Base-by-base conservation (phyloP, 2,329 filamentous ascomycete genomes). In the Neoascochyta sp. region DNA sequence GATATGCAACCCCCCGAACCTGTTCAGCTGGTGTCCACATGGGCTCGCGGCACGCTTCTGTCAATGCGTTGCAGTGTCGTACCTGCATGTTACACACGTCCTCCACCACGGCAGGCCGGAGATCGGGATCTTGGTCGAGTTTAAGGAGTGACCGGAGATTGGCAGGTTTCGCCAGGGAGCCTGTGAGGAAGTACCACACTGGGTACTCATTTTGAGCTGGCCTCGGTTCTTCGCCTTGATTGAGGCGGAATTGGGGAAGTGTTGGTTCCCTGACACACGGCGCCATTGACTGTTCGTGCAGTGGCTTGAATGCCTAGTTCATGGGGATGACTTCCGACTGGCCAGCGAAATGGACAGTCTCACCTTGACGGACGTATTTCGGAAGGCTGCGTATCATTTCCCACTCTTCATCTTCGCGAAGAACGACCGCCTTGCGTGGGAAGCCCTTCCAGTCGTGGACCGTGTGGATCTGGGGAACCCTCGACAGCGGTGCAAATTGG, bases 131-230 rank as follows among this genome's bases (percentile, higher is more conserved):
- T 3, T 27, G 9, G 7, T 35, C 22, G 18, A 29, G 29, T 22
- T 35, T 20, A 11, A 35, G 15, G 4, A 39, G 22, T 19, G 20
- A 16, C 19, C 10, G 14, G 10, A 35, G 32, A 11, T 27, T 35
- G 7, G 29, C 22, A 7, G 16, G 20, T n/a, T 19, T 24, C 7
- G 29, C 14, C 6, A 35, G 21, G 9, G 17, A 16, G n/a, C 32
- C 32, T 12, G 22, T 35, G n/a, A 39, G 18, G 14, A 39, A 39
- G 23, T 39, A 35, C 32, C 36, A 35, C 7, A 32, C 27, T 7
- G 31, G 36, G 20, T 28, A 34, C 13, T 31, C 24, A 16, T 30
- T 15, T 5, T 31, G 31, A n/a, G 20, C 15, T 17, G 36, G 35
- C 7, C 21, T 11, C 11, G 27, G 24, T 12, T 22, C 13, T 22